A percentile compares a stretch with the other conserved stretches of the same genome.
Evolutionary conservation across 116 monocot species (phyloP).

Genomic region (Zostera marina): DNA sequence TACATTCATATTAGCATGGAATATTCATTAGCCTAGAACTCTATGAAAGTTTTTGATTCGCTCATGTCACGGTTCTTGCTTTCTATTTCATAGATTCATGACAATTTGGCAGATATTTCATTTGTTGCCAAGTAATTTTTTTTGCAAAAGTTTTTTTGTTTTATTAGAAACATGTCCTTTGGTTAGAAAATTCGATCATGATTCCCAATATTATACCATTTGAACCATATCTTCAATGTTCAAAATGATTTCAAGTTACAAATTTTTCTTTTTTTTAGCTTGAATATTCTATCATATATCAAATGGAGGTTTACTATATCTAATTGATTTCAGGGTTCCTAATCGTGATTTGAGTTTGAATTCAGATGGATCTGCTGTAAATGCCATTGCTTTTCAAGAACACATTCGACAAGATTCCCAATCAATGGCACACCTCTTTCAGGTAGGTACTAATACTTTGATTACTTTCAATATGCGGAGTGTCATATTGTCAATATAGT

Average conservation of each 20-base stretch:
- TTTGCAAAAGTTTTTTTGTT: neutral
- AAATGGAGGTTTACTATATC: neutral
- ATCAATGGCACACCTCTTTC: constrained; percentile 60
- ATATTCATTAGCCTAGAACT: neutral
- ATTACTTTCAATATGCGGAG: too few relatives aligned
- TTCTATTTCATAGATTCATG: neutral
- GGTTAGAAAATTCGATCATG: neutral
- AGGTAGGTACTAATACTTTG: constrained; percentile 21
- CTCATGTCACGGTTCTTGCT: neutral
- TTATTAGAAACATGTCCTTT: neutral
- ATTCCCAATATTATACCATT: too few relatives aligned
- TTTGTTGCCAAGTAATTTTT: neutral
- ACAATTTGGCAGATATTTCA: neutral
- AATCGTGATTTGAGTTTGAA: constrained; percentile 45
- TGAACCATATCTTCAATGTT: too few relatives aligned
- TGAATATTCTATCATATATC: neutral
- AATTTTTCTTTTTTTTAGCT: neutral
- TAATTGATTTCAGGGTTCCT: constrained; percentile 29
- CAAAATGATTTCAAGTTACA: neutral
- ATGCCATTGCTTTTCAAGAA: constrained; percentile 74
- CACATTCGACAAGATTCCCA: constrained; percentile 53
- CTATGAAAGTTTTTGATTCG: neutral
- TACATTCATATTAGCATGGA: neutral
- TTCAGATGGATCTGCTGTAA: constrained; percentile 79
- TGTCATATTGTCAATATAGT: too few relatives aligned